Evolutionary conservation across 352 stramenopile species (phyloP).

Genomic region (Aphanomyces euteiches): DNA sequence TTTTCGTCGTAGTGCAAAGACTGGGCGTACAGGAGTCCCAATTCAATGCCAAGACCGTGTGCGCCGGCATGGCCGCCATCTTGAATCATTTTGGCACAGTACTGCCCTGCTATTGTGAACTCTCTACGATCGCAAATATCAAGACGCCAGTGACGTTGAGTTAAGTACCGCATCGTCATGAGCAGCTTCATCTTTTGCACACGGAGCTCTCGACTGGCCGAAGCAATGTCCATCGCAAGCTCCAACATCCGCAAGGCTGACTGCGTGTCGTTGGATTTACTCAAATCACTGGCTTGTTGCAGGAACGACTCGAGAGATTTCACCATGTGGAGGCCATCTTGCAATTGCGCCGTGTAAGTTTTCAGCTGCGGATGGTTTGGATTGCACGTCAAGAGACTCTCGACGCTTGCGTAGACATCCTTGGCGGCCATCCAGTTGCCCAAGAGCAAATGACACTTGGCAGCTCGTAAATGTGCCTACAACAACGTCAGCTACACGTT

Average conservation of each 20-base stretch:
- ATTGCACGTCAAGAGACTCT: constrained; percentile 25
- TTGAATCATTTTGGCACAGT: background rate
- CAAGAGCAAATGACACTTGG: constrained; percentile 63
- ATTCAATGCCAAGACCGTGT: constrained; percentile 53
- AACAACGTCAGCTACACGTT: background rate
- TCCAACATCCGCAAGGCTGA: constrained; percentile 48
- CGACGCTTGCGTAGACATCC: constrained; percentile 47
- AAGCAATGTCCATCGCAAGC: constrained; percentile 50
- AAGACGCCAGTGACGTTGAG: background rate
- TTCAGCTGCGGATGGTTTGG: constrained; percentile 17
- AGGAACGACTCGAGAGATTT: constrained; percentile 46
- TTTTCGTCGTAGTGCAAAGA: constrained; percentile 76
- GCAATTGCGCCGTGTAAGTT: constrained; percentile 9
- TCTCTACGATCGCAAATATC: background rate
- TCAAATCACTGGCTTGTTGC: constrained; percentile 56
- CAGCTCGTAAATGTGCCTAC: constrained; percentile 56
- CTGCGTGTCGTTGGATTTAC: constrained; percentile 46
- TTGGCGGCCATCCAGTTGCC: constrained; percentile 55
- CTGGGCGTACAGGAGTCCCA: constrained; percentile 50
- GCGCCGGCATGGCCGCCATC: constrained; percentile 42
- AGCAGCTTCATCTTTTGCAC: constrained; percentile 60
- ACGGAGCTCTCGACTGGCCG: constrained; percentile 51
- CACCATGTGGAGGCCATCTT: background rate
- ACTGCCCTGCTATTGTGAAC: background rate
- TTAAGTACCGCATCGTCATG: constrained; percentile 60